Conservation (phyloP, 2,329 filamentous ascomycete genomes). For the Xylariaceae sp. region DNA sequence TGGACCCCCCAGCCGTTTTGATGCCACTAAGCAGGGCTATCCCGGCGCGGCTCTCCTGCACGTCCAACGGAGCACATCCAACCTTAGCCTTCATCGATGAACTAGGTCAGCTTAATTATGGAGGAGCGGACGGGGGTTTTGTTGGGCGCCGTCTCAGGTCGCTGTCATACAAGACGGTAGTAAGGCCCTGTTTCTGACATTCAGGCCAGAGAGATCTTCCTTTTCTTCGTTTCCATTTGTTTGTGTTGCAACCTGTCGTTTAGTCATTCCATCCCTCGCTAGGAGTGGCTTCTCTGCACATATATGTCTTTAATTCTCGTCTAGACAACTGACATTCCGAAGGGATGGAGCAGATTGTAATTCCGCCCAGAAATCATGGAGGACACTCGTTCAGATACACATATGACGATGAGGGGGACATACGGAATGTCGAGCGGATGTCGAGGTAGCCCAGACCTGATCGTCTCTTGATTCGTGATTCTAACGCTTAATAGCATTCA, state of each 20-base stretch:
- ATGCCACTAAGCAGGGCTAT: slow-evolving; percentile 31
- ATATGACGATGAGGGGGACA: slow-evolving; percentile 33
- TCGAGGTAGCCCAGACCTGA: slow-evolving; percentile 35
- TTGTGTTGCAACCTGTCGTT: slow-evolving; percentile 23
- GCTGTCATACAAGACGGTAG: slow-evolving; percentile 22
- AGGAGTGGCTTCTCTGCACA: slow-evolving; percentile 16
- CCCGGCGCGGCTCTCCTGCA: slow-evolving; percentile 31
- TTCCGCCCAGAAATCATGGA: slow-evolving; percentile 32
- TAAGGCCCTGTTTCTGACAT: slow-evolving; percentile 9
- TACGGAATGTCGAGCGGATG: slow-evolving; percentile 35
- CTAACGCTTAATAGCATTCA: slow-evolving; percentile 34
- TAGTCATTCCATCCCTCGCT: slow-evolving; percentile 20
- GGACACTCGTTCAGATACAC: slow-evolving; percentile 34
- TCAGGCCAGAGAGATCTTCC: slow-evolving; percentile 5
- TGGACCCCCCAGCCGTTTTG: slow-evolving; percentile 32
- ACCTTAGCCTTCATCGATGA: slow-evolving; percentile 20
- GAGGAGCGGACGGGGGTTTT: slow-evolving; percentile 27
- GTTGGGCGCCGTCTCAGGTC: slow-evolving; percentile 25
- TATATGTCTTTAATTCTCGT: slow-evolving; percentile 30
- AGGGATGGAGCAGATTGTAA: slow-evolving; percentile 38
- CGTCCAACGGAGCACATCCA: slow-evolving; percentile 28
- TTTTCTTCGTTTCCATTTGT: slow-evolving; percentile 25
- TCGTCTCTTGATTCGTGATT: slow-evolving; percentile 25
- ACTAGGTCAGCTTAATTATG: slow-evolving; percentile 27
- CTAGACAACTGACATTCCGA: slow-evolving; percentile 22